Conservation (phyloP, 441 rosid species). For the Aquilaria agallochum region DNA sequence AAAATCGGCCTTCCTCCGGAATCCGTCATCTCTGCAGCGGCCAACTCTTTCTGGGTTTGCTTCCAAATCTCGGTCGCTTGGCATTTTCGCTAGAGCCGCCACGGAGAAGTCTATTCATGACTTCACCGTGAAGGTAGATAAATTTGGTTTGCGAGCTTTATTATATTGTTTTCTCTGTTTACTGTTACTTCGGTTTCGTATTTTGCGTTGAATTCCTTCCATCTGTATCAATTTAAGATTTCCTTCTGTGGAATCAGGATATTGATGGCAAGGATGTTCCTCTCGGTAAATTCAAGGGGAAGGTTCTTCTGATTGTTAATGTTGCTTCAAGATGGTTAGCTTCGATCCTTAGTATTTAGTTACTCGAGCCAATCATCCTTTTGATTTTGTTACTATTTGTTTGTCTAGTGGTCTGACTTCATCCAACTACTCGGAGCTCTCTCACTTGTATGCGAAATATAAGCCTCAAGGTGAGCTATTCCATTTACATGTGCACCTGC, state of each 20-base stretch:
- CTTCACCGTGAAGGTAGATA: constrained; percentile 75
- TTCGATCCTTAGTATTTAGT: background rate
- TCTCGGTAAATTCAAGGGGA: constrained; percentile 79
- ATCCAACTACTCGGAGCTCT: constrained; percentile 65
- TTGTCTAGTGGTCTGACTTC: constrained; percentile 56
- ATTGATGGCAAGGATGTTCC: constrained; percentile 76
- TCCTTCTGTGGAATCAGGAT: constrained; percentile 44
- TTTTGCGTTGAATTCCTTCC: background rate
- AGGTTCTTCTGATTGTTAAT: constrained; percentile 74
- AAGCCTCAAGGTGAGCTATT: constrained; percentile 46
- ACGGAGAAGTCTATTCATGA: constrained; percentile 71
- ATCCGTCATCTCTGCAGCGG: constrained; percentile 41
- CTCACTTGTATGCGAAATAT: constrained; percentile 71
- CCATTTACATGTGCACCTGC: no score
- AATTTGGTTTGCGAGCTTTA: background rate
- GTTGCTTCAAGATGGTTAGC: constrained; percentile 92
- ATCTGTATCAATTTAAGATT: background rate
- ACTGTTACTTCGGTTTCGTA: background rate
- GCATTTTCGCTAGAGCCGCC: constrained; percentile 69
- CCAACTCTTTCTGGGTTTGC: constrained; percentile 29
- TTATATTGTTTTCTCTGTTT: background rate
- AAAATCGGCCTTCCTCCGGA: constrained; percentile 44
- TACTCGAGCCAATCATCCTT: background rate
- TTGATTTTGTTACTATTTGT: constrained; percentile 23
- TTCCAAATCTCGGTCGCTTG: constrained; percentile 35